phyloP scores from a whole-genome alignment of 495 filamentous ascomycete genomes.

The Filosporella fistucella region DNA sequence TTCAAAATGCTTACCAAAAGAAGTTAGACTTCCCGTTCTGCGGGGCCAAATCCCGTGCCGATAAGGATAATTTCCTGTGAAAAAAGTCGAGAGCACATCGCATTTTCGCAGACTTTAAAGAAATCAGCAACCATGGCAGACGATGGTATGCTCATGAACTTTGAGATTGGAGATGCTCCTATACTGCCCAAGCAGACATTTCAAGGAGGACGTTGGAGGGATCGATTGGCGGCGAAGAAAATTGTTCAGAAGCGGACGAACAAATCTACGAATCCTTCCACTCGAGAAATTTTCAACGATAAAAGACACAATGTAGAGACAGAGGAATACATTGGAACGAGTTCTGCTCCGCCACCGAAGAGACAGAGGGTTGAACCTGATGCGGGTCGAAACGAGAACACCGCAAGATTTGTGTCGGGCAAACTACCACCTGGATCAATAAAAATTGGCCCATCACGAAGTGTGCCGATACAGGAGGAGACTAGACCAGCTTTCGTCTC shows the following conservation, averaged over 20 bases:
- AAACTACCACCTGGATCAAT: constrained; percentile 20
- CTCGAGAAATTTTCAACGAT: constrained; percentile 18
- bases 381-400: constrained; percentile 9
- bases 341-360: constrained; percentile 13
- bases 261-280: constrained; percentile 5
- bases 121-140: constrained; percentile 65
- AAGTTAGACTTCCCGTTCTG: constrained; percentile 11
- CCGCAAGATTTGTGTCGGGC: constrained; percentile 15
- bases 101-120: not conserved
- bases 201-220: constrained; percentile 88
- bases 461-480: constrained; percentile 12
- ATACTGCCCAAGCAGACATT: constrained; percentile 57
- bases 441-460: constrained; percentile 12
- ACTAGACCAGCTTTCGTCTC: constrained; percentile 18
- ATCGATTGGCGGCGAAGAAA: constrained; percentile 77
- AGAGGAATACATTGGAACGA: constrained; percentile 21
- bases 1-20: too few species aligned
- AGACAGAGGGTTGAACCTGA: constrained; percentile 20
- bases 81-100: not conserved
- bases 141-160: constrained; percentile 93
- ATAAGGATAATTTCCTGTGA: constrained; percentile 14
- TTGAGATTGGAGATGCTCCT: constrained; percentile 61
- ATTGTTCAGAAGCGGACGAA: constrained; percentile 39
- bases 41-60: constrained; percentile 5
- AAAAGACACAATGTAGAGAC: constrained; percentile 11